Percentiles rank a stretch among this genome's conserved stretches.
Conservation (phyloP, 331 rosid genomes). For the Phaseolus coccineus region DNA sequence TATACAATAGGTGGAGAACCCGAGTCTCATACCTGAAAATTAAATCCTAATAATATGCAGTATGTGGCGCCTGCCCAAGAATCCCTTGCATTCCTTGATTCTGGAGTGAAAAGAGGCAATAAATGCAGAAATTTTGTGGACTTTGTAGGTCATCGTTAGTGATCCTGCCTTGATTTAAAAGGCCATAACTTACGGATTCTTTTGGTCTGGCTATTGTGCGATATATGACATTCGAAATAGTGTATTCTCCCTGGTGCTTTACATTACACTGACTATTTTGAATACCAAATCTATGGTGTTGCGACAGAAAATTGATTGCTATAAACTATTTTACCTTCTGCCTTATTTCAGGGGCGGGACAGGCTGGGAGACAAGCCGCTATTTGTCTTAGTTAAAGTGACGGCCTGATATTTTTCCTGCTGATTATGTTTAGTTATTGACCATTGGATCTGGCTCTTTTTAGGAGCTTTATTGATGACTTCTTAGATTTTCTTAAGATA, state of each 20-base stretch:
- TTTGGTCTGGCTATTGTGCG: neutral
- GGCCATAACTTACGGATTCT: neutral
- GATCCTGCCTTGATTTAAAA: constrained; percentile 25
- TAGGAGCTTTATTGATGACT: constrained; percentile 44
- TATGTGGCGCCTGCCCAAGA: neutral
- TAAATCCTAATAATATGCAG: neutral
- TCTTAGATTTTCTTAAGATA: constrained; percentile 38
- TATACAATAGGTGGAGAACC: neutral
- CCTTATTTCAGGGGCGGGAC: constrained; percentile 79
- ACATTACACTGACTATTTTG: constrained; percentile 1
- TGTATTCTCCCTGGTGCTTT: neutral
- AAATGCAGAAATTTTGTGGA: neutral
- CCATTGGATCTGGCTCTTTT: constrained; percentile 41
- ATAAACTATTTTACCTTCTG: constrained; percentile 26
- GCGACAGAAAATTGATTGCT: constrained; percentile 29
- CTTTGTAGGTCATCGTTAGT: neutral
- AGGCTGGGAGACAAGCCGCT: constrained; percentile 71
- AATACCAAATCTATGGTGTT: neutral
- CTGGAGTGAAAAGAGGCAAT: constrained; percentile 16
- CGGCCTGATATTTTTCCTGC: constrained; percentile 51
- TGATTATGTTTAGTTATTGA: constrained; percentile 41
- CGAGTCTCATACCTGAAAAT: neutral
- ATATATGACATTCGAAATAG: neutral
- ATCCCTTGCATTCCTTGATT: constrained; percentile 16
- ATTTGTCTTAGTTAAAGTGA: constrained; percentile 72